Base-by-base conservation (phyloP, 495 filamentous ascomycete species). In the Thermochaetoides thermophila region DNA sequence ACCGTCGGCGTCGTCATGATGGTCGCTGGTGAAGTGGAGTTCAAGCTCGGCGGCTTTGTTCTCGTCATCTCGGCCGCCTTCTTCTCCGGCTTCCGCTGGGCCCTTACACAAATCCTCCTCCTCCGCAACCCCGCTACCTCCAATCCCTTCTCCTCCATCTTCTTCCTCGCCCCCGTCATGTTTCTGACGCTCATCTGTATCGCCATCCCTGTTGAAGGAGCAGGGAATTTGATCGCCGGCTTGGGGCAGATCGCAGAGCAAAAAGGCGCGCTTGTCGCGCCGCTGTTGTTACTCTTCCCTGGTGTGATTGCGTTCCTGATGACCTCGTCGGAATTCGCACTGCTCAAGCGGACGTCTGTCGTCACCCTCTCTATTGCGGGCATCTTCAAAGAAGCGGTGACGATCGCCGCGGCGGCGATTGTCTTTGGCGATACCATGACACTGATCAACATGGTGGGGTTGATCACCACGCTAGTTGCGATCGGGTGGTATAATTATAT, bases 351-450 rank as follows among this genome's bases (percentile, higher is more conserved):
- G 20, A 96, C 86, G 4, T 85, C 78, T 5, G 91, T 99, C 32
- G 91, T 99, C 29, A 96, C 91, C 0, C 68, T 99, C 30, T 85
- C 78, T 31, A 95, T 99, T 35, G 91, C 85, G 42, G 91, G 91
- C 29, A 99, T 96, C 32, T 96, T 99, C 66, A 99, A 99, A 57
- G 91, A 99, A 59, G 91, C 94, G 8, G 76, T 99, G 32, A 99
- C 91, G 5, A 96, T 99, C 49, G 74, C 74, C 24, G 84, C 84
- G 1, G 91, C 89, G 0, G 81, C 81, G 13, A 53, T 91, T 10
- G 74, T 91, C 5, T 99, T 95, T 60, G 73, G 85, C 44, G 91
- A 99, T 48, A 70, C 69, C 32, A 71, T 99, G 39, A 96, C 89
- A 0, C 66, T 77, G 2, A 73, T 99, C 60, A 99, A 99, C 46